phyloP scores from a whole-genome alignment of 805 yeast genomes.

The Saccharomyces jurei region DNA sequence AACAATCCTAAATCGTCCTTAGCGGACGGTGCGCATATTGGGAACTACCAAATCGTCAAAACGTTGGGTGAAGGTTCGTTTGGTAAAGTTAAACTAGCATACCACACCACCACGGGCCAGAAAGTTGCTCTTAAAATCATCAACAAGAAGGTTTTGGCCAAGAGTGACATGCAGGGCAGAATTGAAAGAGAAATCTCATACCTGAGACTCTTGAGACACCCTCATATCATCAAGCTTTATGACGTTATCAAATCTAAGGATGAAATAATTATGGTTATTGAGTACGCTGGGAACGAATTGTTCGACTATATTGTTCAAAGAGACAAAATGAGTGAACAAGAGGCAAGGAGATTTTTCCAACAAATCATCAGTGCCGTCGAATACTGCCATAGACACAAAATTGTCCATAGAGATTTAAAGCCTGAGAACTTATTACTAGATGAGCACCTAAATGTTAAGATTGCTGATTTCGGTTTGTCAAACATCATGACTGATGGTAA shows the following conservation, averaged over 20 bases:
- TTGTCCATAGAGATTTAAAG: constrained; percentile 92
- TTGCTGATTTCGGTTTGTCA: constrained; percentile 91
- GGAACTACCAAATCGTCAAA: constrained; percentile 86
- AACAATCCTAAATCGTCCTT: constrained; percentile 9
- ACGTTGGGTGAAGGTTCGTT: constrained; percentile 95
- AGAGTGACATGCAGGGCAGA: constrained; percentile 94
- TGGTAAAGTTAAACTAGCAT: constrained; percentile 90
- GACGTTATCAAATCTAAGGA: constrained; percentile 93
- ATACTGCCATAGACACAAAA: constrained; percentile 92
- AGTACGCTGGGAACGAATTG: constrained; percentile 91
- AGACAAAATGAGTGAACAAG: constrained; percentile 86
- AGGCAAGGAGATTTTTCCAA: constrained; percentile 89
- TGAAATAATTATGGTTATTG: constrained; percentile 95
- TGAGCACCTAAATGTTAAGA: constrained; percentile 84
- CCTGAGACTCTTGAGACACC: constrained; percentile 80
- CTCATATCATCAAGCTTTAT: constrained; percentile 89
- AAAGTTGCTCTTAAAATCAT: constrained; percentile 89
- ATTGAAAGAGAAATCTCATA: constrained; percentile 92
- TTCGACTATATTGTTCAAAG: constrained; percentile 92
- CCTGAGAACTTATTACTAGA: constrained; percentile 89
- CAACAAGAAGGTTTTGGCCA: constrained; percentile 84
- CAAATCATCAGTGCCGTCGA: constrained; percentile 95
- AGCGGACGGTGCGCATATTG: constrained; percentile 49
- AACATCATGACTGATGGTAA: constrained; percentile 98
- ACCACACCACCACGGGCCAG: constrained; percentile 84